These are phyloP conservation scores for Jackrogersella minutella DNA, from an alignment of 495 filamentous ascomycete species.

Conservation along the genomic window DNA sequence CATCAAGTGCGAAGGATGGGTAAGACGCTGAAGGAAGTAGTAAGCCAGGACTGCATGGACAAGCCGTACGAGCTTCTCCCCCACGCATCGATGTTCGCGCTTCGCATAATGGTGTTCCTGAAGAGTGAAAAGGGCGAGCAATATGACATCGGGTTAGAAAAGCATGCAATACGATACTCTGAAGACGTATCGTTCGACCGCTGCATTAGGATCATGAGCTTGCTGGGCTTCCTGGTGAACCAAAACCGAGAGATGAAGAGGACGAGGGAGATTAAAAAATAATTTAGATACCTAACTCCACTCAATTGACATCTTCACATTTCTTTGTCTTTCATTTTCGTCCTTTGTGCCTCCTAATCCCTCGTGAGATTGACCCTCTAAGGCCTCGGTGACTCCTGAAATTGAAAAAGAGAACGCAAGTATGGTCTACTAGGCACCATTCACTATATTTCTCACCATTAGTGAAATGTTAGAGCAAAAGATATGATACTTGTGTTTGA, in stretches of 20 bases:
- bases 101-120: constrained; percentile 19
- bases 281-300: neutral
- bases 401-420: neutral
- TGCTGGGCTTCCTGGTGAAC: constrained; percentile 22
- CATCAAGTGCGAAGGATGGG: neutral
- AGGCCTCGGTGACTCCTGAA: neutral
- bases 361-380: neutral
- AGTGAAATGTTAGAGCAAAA: too few relatives aligned
- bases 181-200: constrained; percentile 11
- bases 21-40: neutral
- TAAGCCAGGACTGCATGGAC: neutral
- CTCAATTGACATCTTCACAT: neutral
- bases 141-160: constrained; percentile 11
- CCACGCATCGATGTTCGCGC: constrained; percentile 17
- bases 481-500: too few relatives aligned
- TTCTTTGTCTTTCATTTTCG: neutral
- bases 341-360: neutral
- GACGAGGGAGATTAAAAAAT: neutral
- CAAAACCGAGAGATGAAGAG: constrained; percentile 8
- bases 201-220: constrained; percentile 11
- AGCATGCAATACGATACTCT: neutral
- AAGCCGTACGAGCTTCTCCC: constrained; percentile 20
- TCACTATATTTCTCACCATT: neutral
- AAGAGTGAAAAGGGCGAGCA: neutral
- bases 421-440: neutral